Conservation (phyloP, 345 rosid genomes). For the Eucalyptus coolabah region DNA sequence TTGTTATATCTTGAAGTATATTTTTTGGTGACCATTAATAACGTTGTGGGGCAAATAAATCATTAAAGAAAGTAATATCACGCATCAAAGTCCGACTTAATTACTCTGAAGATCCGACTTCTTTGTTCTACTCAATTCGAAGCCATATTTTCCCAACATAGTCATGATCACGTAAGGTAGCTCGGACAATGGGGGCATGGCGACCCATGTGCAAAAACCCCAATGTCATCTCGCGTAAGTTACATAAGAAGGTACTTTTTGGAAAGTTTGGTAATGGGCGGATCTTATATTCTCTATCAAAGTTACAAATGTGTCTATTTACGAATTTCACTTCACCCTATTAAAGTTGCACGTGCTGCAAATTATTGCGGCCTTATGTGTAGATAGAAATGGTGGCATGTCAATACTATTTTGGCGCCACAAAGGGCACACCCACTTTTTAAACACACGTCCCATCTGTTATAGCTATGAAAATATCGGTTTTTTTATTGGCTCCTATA, state of each 20-base stretch:
- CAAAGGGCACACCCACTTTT: background rate
- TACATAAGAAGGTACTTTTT: background rate
- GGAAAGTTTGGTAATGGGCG: background rate
- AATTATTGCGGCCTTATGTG: background rate
- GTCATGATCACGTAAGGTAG: background rate
- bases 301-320: background rate
- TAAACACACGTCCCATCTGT: background rate
- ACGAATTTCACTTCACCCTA: background rate
- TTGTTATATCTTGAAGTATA: too few species aligned
- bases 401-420: background rate
- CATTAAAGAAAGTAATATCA: fast-evolving
- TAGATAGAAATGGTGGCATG: background rate
- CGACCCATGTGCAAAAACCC: background rate
- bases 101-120: too few species aligned
- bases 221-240: fast-evolving
- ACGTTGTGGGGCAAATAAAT: too few species aligned
- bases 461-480: background rate
- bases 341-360: background rate
- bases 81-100: fast-evolving
- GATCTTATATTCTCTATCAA: background rate
- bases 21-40: too few species aligned
- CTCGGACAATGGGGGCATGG: background rate
- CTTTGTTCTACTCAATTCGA: too few species aligned
- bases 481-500: background rate
- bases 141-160: too few species aligned